Evolutionary conservation across 345 rosid genomes (phyloP).

Genomic region (Xanthoceras sorbifolium): DNA sequence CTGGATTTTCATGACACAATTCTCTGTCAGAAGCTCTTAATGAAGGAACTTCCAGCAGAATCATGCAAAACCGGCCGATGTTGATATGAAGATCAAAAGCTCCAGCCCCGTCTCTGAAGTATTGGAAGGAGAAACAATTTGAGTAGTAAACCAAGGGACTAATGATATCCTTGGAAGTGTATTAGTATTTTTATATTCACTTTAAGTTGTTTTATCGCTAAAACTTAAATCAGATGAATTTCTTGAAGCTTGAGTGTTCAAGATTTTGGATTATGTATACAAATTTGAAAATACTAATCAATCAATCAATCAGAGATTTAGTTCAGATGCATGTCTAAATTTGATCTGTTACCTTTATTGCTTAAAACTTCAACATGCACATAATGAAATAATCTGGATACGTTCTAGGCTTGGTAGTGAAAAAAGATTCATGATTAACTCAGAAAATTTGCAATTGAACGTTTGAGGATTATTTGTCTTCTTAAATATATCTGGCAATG

Average conservation of each 20-base stretch:
- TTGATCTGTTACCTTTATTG: too few species aligned
- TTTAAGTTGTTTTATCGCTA: neutral
- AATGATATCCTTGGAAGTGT: neutral
- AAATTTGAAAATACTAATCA: neutral
- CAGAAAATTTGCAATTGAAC: too few species aligned
- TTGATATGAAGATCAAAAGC: constrained; percentile 2
- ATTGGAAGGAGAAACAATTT: neutral
- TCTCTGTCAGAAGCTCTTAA: constrained; percentile 50
- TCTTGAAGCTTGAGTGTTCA: too few species aligned
- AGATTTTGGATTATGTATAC: neutral
- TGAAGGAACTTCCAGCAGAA: constrained; percentile 7
- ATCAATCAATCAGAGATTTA: too few species aligned
- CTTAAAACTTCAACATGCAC: too few species aligned
- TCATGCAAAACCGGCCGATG: neutral
- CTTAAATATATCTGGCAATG: too few species aligned
- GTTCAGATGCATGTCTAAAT: too few species aligned
- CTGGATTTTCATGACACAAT: constrained; percentile 50
- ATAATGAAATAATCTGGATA: too few species aligned
- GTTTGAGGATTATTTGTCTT: too few species aligned
- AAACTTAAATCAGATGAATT: too few species aligned
- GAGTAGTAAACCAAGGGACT: neutral
- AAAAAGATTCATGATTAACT: too few species aligned
- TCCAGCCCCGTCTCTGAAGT: constrained; percentile 23
- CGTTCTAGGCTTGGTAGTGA: too few species aligned
- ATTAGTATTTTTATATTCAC: neutral